Percentiles rank a stretch among this genome's conserved stretches.
Evolutionary conservation across 2,329 filamentous ascomycete genomes (phyloP).

Genomic region (Apiospora sp.): DNA sequence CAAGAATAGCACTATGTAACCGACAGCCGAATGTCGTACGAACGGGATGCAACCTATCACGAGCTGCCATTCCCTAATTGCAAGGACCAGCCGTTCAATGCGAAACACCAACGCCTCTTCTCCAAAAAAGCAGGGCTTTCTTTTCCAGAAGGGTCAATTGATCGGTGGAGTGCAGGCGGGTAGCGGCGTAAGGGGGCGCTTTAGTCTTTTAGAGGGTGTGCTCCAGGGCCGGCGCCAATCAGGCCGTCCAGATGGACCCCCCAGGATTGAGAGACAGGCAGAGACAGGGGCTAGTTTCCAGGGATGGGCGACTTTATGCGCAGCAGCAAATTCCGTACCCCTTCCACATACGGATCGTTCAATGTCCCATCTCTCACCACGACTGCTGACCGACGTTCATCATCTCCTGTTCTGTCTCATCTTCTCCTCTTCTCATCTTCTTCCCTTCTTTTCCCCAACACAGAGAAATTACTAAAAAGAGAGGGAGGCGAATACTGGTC

Average conservation of each 20-base stretch:
- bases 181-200: not conserved
- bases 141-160: conserved; percentile 16
- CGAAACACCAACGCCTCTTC: conserved; percentile 8
- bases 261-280: conserved; percentile 17
- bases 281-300: not conserved
- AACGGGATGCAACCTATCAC: conserved; percentile 19
- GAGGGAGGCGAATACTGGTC: not conserved
- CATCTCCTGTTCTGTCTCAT: conserved; percentile 8
- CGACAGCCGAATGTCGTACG: not conserved
- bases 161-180: conserved; percentile 1
- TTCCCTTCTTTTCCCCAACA: not conserved
- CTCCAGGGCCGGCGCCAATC: not conserved
- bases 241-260: not conserved
- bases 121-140: not conserved
- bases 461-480: not conserved
- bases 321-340: conserved; percentile 1
- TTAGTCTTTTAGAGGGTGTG: not conserved
- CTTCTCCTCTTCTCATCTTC: not conserved
- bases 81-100: conserved; percentile 16
- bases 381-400: conserved; percentile 11
- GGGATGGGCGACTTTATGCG: not conserved
- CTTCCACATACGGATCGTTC: not conserved
- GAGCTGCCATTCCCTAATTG: not conserved
- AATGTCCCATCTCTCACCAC: conserved; percentile 4
- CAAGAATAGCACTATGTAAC: not conserved